These are phyloP conservation scores for Capronia coronata DNA, from an alignment of 2,329 filamentous ascomycete species.

Conservation along the genomic window DNA sequence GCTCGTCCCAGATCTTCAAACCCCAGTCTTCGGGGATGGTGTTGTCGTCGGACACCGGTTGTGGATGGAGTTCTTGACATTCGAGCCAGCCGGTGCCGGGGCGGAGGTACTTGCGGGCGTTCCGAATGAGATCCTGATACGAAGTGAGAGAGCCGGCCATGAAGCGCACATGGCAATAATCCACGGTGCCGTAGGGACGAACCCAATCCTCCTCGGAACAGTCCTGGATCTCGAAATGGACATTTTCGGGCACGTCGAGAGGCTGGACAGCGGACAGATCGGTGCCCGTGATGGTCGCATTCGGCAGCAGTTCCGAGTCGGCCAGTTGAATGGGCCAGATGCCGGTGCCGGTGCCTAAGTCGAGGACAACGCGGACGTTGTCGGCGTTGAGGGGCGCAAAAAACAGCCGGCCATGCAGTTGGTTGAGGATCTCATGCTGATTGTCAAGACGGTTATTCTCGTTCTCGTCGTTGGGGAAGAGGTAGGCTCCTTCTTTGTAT, in stretches of 20 bases:
- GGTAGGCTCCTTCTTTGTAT: conserved; percentile 42
- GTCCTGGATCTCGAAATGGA: conserved; percentile 69
- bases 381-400: conserved; percentile 42
- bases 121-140: conserved; percentile 50
- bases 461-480: conserved; percentile 48
- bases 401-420: conserved; percentile 43
- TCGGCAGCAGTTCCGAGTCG: conserved; percentile 46
- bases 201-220: conserved; percentile 56
- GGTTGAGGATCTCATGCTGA: conserved; percentile 50
- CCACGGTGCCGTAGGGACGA: conserved; percentile 46
- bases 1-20: conserved; percentile 46
- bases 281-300: conserved; percentile 54
- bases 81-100: conserved; percentile 49
- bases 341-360: conserved; percentile 56
- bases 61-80: conserved; percentile 42
- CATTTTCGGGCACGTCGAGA: conserved; percentile 60
- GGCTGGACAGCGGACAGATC: conserved; percentile 65
- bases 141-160: conserved; percentile 54
- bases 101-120: conserved; percentile 47
- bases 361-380: conserved; percentile 44
- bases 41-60: conserved; percentile 47
- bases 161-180: conserved; percentile 55
- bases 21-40: conserved; percentile 46
- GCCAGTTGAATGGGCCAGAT: conserved; percentile 66
- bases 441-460: conserved; percentile 52